Evolutionary conservation across 129 eudicot genomes (phyloP).

Genomic region (carrot (Daucus carota)): DNA sequence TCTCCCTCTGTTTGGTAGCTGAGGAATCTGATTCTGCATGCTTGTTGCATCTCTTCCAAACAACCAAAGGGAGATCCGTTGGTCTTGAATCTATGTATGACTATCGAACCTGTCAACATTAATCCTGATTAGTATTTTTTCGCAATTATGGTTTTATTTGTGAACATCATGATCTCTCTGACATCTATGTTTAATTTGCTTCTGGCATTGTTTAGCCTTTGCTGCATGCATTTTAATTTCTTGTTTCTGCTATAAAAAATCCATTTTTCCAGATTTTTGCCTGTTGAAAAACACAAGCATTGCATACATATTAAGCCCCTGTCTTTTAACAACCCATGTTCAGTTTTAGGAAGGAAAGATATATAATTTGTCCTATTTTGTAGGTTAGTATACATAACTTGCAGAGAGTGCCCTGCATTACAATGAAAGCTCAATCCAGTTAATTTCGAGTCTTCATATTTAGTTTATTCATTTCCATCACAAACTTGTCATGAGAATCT

Average conservation of each 20-base stretch:
- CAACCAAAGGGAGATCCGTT: background rate
- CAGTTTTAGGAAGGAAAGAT: background rate
- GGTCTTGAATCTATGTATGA: background rate
- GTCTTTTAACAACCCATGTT: background rate
- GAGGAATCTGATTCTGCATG: conserved; percentile 6
- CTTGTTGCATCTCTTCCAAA: background rate
- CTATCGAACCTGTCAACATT: background rate
- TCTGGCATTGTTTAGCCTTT: background rate
- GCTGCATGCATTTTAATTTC: background rate
- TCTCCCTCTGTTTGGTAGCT: background rate
- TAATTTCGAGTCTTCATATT: too few species aligned
- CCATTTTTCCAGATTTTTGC: background rate
- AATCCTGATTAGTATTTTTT: background rate
- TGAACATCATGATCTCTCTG: background rate
- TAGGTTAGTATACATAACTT: too few species aligned
- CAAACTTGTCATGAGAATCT: background rate
- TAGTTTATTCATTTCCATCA: too few species aligned
- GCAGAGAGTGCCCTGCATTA: too few species aligned
- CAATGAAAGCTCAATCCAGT: too few species aligned
- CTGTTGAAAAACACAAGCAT: background rate
- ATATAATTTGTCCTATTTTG: background rate
- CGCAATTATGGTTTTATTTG: too few species aligned
- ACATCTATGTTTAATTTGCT: background rate
- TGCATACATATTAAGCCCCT: background rate
- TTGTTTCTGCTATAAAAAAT: background rate